Evolutionary conservation across 352 stramenopile genomes (phyloP).

Genomic region (Stramenopiles sp.): DNA sequence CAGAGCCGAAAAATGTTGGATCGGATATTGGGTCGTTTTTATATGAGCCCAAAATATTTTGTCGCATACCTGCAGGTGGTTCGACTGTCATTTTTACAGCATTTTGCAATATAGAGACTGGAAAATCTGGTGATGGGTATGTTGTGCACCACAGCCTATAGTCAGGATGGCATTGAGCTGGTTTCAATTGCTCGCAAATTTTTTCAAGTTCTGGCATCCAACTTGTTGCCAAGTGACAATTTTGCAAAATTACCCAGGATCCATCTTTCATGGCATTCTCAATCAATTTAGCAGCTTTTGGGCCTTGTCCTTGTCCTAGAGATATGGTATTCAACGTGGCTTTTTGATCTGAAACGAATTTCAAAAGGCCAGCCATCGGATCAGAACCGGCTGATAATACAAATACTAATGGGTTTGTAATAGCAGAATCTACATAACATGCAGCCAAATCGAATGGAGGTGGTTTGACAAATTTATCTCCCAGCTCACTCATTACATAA

Average conservation of each 20-base stretch:
- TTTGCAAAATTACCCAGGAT: constrained; percentile 81
- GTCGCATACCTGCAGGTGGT: constrained; percentile 61
- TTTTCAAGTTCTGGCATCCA: constrained; percentile 83
- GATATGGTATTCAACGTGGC: constrained; percentile 64
- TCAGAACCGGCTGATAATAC: constrained; percentile 80
- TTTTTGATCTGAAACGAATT: constrained; percentile 47
- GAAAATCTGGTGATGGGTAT: constrained; percentile 75
- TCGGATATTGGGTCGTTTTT: constrained; percentile 67
- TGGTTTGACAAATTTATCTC: constrained; percentile 68
- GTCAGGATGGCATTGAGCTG: constrained; percentile 29
- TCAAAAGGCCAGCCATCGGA: constrained; percentile 68
- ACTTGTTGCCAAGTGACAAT: constrained; percentile 72
- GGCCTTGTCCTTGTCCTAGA: constrained; percentile 73
- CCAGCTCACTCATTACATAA: constrained; percentile 71
- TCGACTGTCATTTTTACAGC: constrained; percentile 90
- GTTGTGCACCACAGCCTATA: constrained; percentile 83
- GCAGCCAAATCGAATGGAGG: constrained; percentile 68
- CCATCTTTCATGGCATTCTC: constrained; percentile 51
- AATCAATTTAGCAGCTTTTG: constrained; percentile 63
- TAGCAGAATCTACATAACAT: constrained; percentile 58
- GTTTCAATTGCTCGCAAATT: constrained; percentile 59
- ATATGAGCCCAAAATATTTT: constrained; percentile 71
- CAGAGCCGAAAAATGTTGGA: constrained; percentile 54
- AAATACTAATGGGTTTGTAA: constrained; percentile 77
- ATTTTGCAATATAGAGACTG: constrained; percentile 73